These are phyloP conservation scores for Vicia villosa DNA, from an alignment of 306 rosid species.

Conservation along the genomic window DNA sequence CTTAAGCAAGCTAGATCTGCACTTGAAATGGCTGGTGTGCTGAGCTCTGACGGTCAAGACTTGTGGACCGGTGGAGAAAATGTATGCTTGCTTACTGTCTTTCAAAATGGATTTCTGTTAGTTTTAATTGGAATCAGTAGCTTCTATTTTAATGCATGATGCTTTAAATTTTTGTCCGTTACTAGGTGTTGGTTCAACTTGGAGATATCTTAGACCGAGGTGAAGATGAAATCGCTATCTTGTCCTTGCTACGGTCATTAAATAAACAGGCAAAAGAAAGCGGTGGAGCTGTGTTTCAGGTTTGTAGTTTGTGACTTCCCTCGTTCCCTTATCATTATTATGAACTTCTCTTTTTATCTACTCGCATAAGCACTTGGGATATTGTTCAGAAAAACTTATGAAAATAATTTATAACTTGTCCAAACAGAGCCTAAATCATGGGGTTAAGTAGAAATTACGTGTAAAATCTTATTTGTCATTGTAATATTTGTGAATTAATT, in stretches of 20 bases:
- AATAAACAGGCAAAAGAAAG: constrained; percentile 77
- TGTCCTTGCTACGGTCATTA: constrained; percentile 83
- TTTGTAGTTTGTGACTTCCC: constrained; percentile 41
- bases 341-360: not conserved
- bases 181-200: constrained; percentile 85
- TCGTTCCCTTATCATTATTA: constrained; percentile 10
- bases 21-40: constrained; percentile 87
- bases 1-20: constrained; percentile 80
- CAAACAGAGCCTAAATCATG: not conserved
- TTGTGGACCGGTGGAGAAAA: constrained; percentile 90
- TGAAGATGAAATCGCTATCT: constrained; percentile 90
- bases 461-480: constrained; percentile 11
- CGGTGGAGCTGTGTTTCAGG: constrained; percentile 99
- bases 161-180: not conserved
- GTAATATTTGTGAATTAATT: constrained; percentile 5
- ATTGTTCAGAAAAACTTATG: not conserved
- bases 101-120: constrained; percentile 6
- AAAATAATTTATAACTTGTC: not conserved
- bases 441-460: not conserved
- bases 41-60: constrained; percentile 75
- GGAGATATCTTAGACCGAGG: constrained; percentile 98
- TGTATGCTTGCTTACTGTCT: constrained; percentile 47
- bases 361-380: not conserved
- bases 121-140: constrained; percentile 16
- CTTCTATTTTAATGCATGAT: not conserved